Conservation (phyloP, 2,329 filamentous ascomycete species). For the Calonectria montana region DNA sequence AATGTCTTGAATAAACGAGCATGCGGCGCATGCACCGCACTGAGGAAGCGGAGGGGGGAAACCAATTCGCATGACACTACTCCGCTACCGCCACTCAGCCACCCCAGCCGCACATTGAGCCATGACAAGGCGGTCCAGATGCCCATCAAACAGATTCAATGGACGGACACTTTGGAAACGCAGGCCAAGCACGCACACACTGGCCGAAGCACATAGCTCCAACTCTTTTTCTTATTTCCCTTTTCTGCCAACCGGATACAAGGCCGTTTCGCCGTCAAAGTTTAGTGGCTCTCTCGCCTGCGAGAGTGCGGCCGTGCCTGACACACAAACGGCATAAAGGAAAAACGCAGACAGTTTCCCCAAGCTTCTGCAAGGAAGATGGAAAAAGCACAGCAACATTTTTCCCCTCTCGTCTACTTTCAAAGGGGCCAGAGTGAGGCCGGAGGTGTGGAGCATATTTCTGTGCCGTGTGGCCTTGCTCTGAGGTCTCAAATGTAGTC, state of each 20-base stretch:
- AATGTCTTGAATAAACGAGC: slow-evolving; percentile 1
- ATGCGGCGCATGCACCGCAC: not conserved
- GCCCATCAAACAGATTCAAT: not conserved
- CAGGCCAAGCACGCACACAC: not conserved
- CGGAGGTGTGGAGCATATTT: not conserved
- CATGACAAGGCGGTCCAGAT: not conserved
- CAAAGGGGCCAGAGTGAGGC: not conserved
- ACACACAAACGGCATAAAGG: slow-evolving; percentile 1
- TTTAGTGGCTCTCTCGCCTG: not conserved
- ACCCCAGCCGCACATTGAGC: not conserved
- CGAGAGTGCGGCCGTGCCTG: not conserved
- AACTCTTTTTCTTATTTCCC: not conserved
- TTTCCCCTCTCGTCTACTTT: not conserved
- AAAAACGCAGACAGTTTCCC: not conserved
- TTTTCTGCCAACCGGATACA: not conserved
- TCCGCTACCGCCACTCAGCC: not conserved
- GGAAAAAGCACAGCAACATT: not conserved
- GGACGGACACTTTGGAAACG: slow-evolving; percentile 11
- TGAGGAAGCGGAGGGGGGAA: not conserved
- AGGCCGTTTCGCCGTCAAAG: not conserved
- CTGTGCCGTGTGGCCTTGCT: slow-evolving; percentile 2
- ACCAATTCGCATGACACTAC: not conserved
- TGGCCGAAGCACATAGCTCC: not conserved
- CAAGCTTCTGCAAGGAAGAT: not conserved
- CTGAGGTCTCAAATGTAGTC: not conserved